phyloP scores from a whole-genome alignment of 1,284 basidiomycete species.

The Fomitopsis pinicola region DNA sequence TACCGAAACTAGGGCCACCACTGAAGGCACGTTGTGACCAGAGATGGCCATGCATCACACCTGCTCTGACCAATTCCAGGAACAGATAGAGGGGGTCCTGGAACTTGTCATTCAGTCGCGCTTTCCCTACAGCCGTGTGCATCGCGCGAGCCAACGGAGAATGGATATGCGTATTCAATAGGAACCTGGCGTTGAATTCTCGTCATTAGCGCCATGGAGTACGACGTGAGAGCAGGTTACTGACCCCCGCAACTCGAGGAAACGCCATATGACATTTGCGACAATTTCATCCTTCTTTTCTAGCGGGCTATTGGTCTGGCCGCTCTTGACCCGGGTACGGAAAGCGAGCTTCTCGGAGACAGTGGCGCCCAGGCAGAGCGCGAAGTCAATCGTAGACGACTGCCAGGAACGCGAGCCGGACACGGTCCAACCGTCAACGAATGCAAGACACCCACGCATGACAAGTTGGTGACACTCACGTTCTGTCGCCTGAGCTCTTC shows the following conservation, averaged over 20 bases:
- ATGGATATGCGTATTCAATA: conserved; percentile 85
- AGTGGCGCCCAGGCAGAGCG: conserved; percentile 91
- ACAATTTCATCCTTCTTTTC: conserved; percentile 99
- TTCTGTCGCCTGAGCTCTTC: conserved; percentile 95
- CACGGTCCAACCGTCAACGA: conserved; percentile 3
- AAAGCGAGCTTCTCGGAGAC: conserved; percentile 71
- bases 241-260: conserved; percentile 91
- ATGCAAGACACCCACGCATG: not conserved
- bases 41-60: conserved; percentile 90
- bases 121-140: conserved; percentile 72
- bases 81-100: conserved; percentile 95
- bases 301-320: conserved; percentile 41
- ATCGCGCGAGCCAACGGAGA: conserved; percentile 89
- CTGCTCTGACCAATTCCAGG: conserved; percentile 89
- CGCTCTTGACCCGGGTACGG: conserved; percentile 65
- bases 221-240: conserved; percentile 16
- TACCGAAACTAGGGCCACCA: conserved; percentile 93
- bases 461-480: conserved; percentile 49
- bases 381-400: conserved; percentile 97
- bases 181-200: conserved; percentile 53
- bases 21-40: conserved; percentile 89
- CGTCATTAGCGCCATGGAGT: not conserved
- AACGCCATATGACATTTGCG: conserved; percentile 97
- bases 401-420: conserved; percentile 27
- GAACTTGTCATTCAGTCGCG: conserved; percentile 94